phyloP scores from a whole-genome alignment of 352 stramenopile genomes.

The Proteromonas lacertae region DNA sequence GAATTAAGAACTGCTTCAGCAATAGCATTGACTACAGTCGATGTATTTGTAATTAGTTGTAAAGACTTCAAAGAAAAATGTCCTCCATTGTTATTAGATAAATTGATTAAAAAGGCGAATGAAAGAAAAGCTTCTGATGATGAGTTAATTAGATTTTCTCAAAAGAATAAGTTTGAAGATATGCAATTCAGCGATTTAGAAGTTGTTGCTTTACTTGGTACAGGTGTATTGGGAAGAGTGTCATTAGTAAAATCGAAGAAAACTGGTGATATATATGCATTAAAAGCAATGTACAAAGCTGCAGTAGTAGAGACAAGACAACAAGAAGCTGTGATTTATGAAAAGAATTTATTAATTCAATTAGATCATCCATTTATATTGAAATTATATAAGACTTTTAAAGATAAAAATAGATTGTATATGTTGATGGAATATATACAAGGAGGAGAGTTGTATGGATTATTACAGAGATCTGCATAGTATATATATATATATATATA shows the following conservation, averaged over 20 bases:
- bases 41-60: slow-evolving; percentile 41
- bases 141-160: too few species aligned
- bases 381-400: slow-evolving; percentile 68
- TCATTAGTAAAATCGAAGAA: slow-evolving; percentile 38
- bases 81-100: slow-evolving; percentile 15
- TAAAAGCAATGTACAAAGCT: slow-evolving; percentile 78
- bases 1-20: slow-evolving; percentile 33
- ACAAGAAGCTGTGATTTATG: slow-evolving; percentile 84
- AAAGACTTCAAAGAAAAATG: slow-evolving; percentile 17
- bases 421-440: slow-evolving; percentile 94
- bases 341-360: slow-evolving; percentile 83
- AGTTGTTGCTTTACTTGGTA: slow-evolving; percentile 13
- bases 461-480: slow-evolving; percentile 31
- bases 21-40: slow-evolving; percentile 23
- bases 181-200: slow-evolving; percentile 1
- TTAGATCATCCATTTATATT: slow-evolving; percentile 89
- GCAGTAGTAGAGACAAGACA: slow-evolving; percentile 82
- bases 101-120: too few species aligned
- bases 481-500: too few species aligned
- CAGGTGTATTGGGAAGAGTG: slow-evolving; percentile 79
- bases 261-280: slow-evolving; percentile 46
- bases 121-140: too few species aligned
- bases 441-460: slow-evolving; percentile 73
- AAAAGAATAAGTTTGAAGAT: too few species aligned
- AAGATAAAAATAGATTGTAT: slow-evolving; percentile 70